phyloP scores from a whole-genome alignment of 2,329 filamentous ascomycete genomes.

The Phyllosticta ampelicida region DNA sequence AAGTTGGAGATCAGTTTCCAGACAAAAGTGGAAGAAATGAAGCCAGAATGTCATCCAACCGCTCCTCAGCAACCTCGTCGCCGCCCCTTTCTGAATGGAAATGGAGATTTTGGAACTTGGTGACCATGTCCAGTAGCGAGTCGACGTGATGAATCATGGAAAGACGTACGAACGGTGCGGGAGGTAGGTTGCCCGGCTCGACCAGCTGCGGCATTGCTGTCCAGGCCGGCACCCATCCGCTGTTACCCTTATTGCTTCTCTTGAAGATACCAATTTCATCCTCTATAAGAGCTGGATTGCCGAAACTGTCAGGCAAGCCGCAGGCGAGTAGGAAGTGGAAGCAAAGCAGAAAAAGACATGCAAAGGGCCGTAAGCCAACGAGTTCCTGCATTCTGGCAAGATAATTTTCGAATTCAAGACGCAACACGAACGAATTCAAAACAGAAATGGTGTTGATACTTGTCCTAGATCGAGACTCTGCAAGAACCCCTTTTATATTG shows the following conservation, averaged over 20 bases:
- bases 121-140: slow-evolving; percentile 13
- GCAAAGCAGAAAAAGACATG: neutral
- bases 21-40: neutral
- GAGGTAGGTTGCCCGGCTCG: slow-evolving; percentile 51
- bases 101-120: neutral
- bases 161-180: slow-evolving; percentile 45
- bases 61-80: slow-evolving; percentile 11
- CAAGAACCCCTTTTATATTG: neutral
- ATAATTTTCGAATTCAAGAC: neutral
- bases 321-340: neutral
- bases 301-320: neutral
- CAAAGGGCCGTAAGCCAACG: neutral
- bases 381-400: neutral
- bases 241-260: slow-evolving; percentile 4
- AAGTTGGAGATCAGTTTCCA: neutral
- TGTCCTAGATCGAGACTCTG: neutral
- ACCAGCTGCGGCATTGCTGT: slow-evolving; percentile 55
- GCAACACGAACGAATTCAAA: neutral
- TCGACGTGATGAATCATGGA: neutral
- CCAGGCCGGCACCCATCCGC: slow-evolving; percentile 54
- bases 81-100: neutral
- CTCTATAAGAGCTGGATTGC: neutral
- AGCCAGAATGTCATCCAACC: slow-evolving; percentile 16
- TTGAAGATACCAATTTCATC: neutral
- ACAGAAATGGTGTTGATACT: neutral